Percentiles rank a stretch among this genome's conserved stretches.
Conservation (phyloP, 2,329 filamentous ascomycete species). For the Elsinoe perseae region DNA sequence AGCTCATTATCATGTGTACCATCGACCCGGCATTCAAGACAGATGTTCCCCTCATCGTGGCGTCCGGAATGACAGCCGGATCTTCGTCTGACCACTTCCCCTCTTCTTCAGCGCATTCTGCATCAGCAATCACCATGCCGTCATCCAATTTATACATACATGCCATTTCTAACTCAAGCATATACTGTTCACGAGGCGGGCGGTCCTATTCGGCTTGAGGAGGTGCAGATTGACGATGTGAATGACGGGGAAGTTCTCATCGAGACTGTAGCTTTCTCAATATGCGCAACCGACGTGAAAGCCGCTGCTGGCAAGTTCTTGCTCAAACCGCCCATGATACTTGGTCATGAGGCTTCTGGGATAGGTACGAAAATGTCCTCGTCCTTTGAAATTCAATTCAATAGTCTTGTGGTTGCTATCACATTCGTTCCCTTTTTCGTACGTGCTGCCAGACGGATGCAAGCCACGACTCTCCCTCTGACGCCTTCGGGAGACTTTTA, state of each 20-base stretch:
- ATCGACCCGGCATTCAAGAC: too few relatives aligned
- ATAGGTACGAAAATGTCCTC: slow-evolving; percentile 15
- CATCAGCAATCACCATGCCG: neutral
- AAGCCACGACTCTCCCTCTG: too few relatives aligned
- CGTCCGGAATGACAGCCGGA: neutral
- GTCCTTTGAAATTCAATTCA: neutral
- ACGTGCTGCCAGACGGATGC: too few relatives aligned
- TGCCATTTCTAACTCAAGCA: slow-evolving; percentile 21
- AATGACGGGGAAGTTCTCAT: slow-evolving; percentile 22
- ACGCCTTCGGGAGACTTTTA: too few relatives aligned
- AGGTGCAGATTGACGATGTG: slow-evolving; percentile 18
- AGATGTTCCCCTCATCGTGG: too few relatives aligned
- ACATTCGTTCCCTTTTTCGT: too few relatives aligned
- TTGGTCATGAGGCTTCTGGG: slow-evolving; percentile 23
- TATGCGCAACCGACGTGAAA: slow-evolving; percentile 25
- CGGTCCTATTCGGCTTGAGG: slow-evolving; percentile 18
- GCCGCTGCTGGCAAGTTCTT: slow-evolving; percentile 23
- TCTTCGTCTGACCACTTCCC: neutral
- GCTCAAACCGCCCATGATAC: slow-evolving; percentile 22
- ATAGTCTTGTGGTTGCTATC: neutral
- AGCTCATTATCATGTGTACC: too few relatives aligned
- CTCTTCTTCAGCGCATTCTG: neutral
- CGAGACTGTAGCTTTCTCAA: slow-evolving; percentile 24
- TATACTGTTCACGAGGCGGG: slow-evolving; percentile 20
- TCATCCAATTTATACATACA: neutral